Evolutionary conservation across 2,329 filamentous ascomycete species (phyloP).

Genomic region (Fusarium lyarnte): DNA sequence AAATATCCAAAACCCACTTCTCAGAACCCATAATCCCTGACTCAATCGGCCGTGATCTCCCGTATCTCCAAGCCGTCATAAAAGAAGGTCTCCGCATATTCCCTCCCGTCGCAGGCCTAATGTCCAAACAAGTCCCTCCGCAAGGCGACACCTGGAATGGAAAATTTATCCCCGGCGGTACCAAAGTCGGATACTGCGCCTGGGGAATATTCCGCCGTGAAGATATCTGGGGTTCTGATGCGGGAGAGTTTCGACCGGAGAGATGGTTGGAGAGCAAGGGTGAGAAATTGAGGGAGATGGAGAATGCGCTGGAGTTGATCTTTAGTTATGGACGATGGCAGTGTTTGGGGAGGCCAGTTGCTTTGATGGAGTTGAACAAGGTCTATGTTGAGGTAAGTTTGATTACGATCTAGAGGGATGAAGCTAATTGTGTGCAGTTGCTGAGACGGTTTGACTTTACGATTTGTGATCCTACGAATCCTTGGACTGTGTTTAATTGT

Average conservation of each 20-base stretch:
- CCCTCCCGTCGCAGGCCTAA: slow-evolving; percentile 49
- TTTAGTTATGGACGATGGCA: slow-evolving; percentile 53
- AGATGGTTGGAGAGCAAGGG: slow-evolving; percentile 50
- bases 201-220: slow-evolving; percentile 49
- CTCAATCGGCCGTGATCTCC: slow-evolving; percentile 48
- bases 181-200: slow-evolving; percentile 47
- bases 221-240: slow-evolving; percentile 50
- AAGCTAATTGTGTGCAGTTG: slow-evolving; percentile 34
- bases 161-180: slow-evolving; percentile 46
- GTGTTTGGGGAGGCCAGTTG: slow-evolving; percentile 52
- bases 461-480: slow-evolving; percentile 45
- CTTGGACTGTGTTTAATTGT: slow-evolving; percentile 46
- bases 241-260: slow-evolving; percentile 48
- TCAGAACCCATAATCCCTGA: slow-evolving; percentile 44
- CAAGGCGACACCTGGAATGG: slow-evolving; percentile 48
- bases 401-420: accelerated
- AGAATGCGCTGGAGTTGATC: slow-evolving; percentile 50
- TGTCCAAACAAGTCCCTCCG: slow-evolving; percentile 48
- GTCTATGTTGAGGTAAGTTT: slow-evolving; percentile 52
- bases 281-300: slow-evolving; percentile 48
- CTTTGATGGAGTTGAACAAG: slow-evolving; percentile 53
- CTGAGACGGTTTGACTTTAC: slow-evolving; percentile 46
- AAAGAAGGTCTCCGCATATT: slow-evolving; percentile 56
- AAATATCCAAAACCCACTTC: slow-evolving; percentile 31
- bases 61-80: slow-evolving; percentile 60